phyloP scores from a whole-genome alignment of 106 monocot species.

The Dactylorhiza incarnata region DNA sequence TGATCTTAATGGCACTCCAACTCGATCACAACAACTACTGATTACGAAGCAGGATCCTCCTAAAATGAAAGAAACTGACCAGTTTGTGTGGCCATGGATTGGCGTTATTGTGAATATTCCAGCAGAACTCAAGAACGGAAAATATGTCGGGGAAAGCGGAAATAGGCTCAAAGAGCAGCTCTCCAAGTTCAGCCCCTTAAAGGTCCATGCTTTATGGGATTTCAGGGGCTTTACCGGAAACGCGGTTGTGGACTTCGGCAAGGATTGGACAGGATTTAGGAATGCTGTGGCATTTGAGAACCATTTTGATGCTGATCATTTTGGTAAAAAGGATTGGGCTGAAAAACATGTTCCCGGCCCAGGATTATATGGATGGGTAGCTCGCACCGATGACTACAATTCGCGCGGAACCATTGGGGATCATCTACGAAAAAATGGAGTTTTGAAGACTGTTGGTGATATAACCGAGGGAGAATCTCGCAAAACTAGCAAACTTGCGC shows the following conservation, averaged over 20 bases:
- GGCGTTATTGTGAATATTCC: slow-evolving; percentile 73
- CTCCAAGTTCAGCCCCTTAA: slow-evolving; percentile 42
- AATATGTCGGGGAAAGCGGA: slow-evolving; percentile 37
- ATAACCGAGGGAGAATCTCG: slow-evolving; percentile 29
- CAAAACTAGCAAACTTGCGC: slow-evolving; percentile 38
- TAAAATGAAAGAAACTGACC: slow-evolving; percentile 26
- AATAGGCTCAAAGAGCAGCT: slow-evolving; percentile 32
- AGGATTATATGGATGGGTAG: slow-evolving; percentile 70
- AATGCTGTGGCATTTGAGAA: slow-evolving; percentile 67
- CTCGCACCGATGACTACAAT: slow-evolving; percentile 53
- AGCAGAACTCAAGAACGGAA: slow-evolving; percentile 28
- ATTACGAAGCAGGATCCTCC: slow-evolving; percentile 6
- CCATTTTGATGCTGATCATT: slow-evolving; percentile 31
- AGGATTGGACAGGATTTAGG: slow-evolving; percentile 68
- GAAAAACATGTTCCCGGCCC: slow-evolving; percentile 9
- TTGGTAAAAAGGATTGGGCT: slow-evolving; percentile 34
- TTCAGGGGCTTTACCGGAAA: slow-evolving; percentile 51
- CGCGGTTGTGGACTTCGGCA: slow-evolving; percentile 55
- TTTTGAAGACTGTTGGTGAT: slow-evolving; percentile 50
- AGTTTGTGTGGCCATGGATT: slow-evolving; percentile 82
- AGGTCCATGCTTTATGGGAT: slow-evolving; percentile 44
- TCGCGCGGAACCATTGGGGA: slow-evolving; percentile 26
- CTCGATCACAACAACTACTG: slow-evolving; percentile 9
- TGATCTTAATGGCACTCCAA: slow-evolving; percentile 14
- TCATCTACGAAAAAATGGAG: slow-evolving; percentile 45